Base-by-base conservation (phyloP, 108 stramenopile genomes). In the Skeletonema potamos region DNA sequence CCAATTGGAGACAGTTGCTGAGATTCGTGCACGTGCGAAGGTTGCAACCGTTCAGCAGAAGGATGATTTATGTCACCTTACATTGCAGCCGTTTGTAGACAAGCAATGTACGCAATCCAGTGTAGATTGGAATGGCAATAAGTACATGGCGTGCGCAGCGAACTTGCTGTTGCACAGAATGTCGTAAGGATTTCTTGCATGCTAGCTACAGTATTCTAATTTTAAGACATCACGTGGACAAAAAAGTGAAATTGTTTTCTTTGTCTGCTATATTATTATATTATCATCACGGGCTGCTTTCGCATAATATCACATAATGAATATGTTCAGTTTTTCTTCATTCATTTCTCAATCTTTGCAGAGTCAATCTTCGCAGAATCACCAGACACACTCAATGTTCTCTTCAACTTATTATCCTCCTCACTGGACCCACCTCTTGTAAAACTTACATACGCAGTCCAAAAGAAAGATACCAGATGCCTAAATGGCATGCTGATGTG, bases 381-480 rank as follows among this genome's bases (percentile, higher is more conserved):
- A 22, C 65, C 73, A 54, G 73, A 74, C 13, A 64, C 63, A 61
- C 73, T 74, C 65, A 74, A 74, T 15, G 64, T 56, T 33, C 73
- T 59, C 22, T 74, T 66, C 13, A 74, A 46, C 15, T 30, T 66
- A 12, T 73, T 43, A 20, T 73, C 72, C 29, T 77, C 76, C 17
- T 77, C 66, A 27, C 86, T 79, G 12, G 81, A 76, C 10, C 83
- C 77, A 57, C 96, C 96, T 6, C 96, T 84, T 32, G 93, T 91
- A 68, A 96, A 94, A 67, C 84, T 86, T 27, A 96, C 87, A 72
- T 96, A 96, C 0, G 92, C 91, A 13, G 96, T 96, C 96, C 96
- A 96, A 64, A 94, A 94, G 88, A 96, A 96, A 51, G 87, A 89
- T 2, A 80, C 96, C 58, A 91, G 54, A 68, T 96, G 96, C 36